Base-by-base conservation (phyloP, 1,284 basidiomycete species). In the Cutaneotrichosporon mucoides region DNA sequence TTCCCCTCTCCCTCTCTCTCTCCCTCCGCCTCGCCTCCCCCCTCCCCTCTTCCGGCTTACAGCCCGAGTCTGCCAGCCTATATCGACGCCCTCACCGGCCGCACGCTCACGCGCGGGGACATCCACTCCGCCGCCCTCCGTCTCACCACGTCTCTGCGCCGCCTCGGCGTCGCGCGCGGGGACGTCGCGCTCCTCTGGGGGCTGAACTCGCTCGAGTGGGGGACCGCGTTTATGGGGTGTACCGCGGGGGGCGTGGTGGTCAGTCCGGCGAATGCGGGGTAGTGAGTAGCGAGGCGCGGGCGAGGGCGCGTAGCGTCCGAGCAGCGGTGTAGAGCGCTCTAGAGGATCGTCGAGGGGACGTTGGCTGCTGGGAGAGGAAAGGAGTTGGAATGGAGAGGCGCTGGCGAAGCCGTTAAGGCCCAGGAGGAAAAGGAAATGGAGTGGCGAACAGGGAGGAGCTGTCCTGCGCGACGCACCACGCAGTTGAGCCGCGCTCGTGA, bases 41-140 rank as follows among this genome's bases (percentile, higher is more conserved):
- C 33, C 56, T 61, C 43, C 62, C 59, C 56, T 7, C 56, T 73
- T n/a, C 64, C 73, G 41, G 72, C 71, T 45, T 61, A 73, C 24
- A 65, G 73, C 44, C 58, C 60, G 6, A 52, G 62, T 10, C 65
- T 76, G 3, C 81, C 82, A 6, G 87, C 87, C 0, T 88, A 85
- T 71, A 81, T 89, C 56, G 88, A 91, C 66, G 86, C 85, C 0
- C 73, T 78, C 2, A 83, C 86, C 0, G 86, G 84, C 0, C 76
- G 81, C 0, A 79, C 80, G 1, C 66, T 91, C 34, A 82, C 85
- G 0, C 83, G 88, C n/a, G 82, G 70, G 0, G 81, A 84, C 37
- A 73, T 88, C 24, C 82, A 81, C 34, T 73, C 81, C 15, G 75
- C 85, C n/a, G 81, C 86, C 0, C 77, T 87, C 8, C 78, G 82